These are phyloP conservation scores for Dissophora globulifera DNA, from an alignment of 192 early-diverging fungal species.

Conservation along the genomic window DNA sequence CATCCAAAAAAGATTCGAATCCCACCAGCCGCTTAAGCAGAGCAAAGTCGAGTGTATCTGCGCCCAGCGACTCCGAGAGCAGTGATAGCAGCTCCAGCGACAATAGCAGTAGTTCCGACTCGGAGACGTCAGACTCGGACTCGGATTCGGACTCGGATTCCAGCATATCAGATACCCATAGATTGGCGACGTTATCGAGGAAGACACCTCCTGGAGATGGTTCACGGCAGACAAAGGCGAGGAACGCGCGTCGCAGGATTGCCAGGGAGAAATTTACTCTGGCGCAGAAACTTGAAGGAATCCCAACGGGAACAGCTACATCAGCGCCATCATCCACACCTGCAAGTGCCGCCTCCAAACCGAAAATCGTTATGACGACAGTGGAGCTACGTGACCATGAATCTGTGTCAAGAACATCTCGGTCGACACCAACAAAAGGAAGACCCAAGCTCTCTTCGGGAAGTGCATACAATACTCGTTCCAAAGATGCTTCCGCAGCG, in stretches of 20 bases:
- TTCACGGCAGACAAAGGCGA: background rate
- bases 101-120: background rate
- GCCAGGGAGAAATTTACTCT: background rate
- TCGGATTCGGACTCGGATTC: conserved; percentile 11
- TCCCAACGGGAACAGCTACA: background rate
- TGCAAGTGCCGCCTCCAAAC: background rate
- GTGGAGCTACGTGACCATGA: conserved; percentile 19
- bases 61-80: conserved; percentile 10
- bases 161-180: background rate
- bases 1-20: background rate
- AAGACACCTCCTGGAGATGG: conserved; percentile 6
- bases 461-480: conserved; percentile 3
- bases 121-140: conserved; percentile 10
- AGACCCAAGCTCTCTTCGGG: no score
- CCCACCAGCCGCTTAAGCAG: background rate
- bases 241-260: conserved; percentile 18
- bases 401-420: background rate
- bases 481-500: no score
- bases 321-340: background rate
- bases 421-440: background rate
- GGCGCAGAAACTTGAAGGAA: background rate
- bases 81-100: conserved; percentile 7
- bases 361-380: conserved; percentile 44
- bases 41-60: background rate
- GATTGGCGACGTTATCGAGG: background rate